Evolutionary conservation across 768 basidiomycete species (phyloP).

Genomic region (Trichaptum fuscoviolaceum): DNA sequence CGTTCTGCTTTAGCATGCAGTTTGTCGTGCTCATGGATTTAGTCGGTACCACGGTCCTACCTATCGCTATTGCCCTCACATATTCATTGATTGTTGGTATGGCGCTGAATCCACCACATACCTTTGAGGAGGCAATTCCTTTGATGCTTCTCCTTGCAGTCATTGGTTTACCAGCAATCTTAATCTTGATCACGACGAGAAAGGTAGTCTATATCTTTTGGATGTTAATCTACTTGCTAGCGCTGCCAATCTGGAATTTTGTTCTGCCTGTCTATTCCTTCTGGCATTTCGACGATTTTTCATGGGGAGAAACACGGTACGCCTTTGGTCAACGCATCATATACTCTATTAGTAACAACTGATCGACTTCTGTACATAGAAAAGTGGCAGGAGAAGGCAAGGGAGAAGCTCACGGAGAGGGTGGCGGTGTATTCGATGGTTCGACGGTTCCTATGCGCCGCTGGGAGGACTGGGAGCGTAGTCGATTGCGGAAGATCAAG

Average conservation of each 20-base stretch:
- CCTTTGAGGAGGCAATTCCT: constrained; percentile 92
- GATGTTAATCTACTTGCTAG: constrained; percentile 93
- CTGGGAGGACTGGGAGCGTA: constrained; percentile 99
- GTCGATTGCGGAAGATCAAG: constrained; percentile 82
- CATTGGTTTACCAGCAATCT: constrained; percentile 85
- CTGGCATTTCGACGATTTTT: constrained; percentile 99
- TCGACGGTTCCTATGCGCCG: constrained; percentile 83
- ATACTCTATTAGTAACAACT: constrained; percentile 7
- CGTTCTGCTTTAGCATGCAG: constrained; percentile 99
- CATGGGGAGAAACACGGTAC: constrained; percentile 97
- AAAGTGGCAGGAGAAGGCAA: constrained; percentile 93
- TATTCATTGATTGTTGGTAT: constrained; percentile 82
- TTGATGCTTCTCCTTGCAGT: constrained; percentile 85
- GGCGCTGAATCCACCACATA: constrained; percentile 71
- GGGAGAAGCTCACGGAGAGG: constrained; percentile 70
- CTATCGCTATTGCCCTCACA: constrained; percentile 89
- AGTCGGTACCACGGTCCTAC: constrained; percentile 85
- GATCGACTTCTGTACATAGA: constrained; percentile 35
- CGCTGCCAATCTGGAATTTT: constrained; percentile 96
- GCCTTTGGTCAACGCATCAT: constrained; percentile 27
- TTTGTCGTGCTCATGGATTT: constrained; percentile 99
- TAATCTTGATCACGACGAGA: constrained; percentile 90
- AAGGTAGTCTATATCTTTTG: constrained; percentile 96
- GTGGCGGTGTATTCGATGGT: constrained; percentile 45
- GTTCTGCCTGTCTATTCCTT: constrained; percentile 92